A percentile compares a stretch with the other conserved stretches of the same genome.
Conservation (phyloP, 805 yeast genomes). For the Sugiyamaella valdiviana region DNA sequence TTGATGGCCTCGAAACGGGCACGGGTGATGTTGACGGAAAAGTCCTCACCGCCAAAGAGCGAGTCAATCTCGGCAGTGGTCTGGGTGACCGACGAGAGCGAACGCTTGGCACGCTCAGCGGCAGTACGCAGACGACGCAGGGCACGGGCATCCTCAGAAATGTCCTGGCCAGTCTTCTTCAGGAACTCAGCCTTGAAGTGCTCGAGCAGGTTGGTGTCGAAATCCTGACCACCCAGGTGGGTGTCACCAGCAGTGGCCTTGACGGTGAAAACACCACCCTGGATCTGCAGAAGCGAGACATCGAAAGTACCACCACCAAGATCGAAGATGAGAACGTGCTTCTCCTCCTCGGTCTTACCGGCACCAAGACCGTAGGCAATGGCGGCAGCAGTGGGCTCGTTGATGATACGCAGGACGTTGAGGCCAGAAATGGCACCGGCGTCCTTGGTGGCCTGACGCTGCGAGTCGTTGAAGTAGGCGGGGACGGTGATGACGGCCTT, state of each 20-base stretch:
- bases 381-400: slow-evolving; percentile 95
- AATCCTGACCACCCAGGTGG: slow-evolving; percentile 99
- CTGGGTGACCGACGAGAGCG: slow-evolving; percentile 92
- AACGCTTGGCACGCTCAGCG: slow-evolving; percentile 98
- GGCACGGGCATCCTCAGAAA: slow-evolving; percentile 88
- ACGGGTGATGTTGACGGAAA: slow-evolving; percentile 89
- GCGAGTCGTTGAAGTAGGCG: slow-evolving; percentile 83
- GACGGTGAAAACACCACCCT: slow-evolving; percentile 95
- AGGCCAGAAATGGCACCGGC: slow-evolving; percentile 84
- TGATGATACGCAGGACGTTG: slow-evolving; percentile 76
- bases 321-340: slow-evolving; percentile 86
- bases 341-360: slow-evolving; percentile 73
- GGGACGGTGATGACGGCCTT: slow-evolving; percentile 86
- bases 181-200: slow-evolving; percentile 91
- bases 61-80: slow-evolving; percentile 96
- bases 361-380: slow-evolving; percentile 96
- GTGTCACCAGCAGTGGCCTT: slow-evolving; percentile 99
- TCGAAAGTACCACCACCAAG: slow-evolving; percentile 98
- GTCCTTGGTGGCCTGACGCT: slow-evolving; percentile 86
- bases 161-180: slow-evolving; percentile 90
- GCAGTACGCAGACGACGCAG: slow-evolving; percentile 98
- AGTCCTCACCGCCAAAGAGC: slow-evolving; percentile 90
- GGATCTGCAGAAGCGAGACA: slow-evolving; percentile 85
- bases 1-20: slow-evolving; percentile 96
- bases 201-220: slow-evolving; percentile 91